phyloP scores from a whole-genome alignment of 306 rosid genomes.

The Gastrolobium villosum region DNA sequence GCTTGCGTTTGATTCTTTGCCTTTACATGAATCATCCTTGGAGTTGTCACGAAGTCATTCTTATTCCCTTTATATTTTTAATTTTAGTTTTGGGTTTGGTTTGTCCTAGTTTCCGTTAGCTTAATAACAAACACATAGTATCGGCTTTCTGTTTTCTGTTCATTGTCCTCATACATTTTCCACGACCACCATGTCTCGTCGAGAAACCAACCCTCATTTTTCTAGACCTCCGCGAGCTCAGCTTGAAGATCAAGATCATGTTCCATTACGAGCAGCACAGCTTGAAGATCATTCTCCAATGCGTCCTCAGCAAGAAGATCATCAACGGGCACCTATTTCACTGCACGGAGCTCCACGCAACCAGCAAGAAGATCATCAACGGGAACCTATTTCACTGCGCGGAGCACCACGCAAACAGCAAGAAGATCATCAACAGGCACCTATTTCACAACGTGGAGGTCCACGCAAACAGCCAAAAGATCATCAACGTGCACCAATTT shows the following conservation, averaged over 20 bases:
- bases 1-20: constrained; percentile 79
- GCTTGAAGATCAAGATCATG: constrained; percentile 29
- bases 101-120: constrained; percentile 48
- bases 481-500: background rate
- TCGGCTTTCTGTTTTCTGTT: constrained; percentile 31
- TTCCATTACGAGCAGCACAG: background rate
- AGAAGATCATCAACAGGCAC: constrained; percentile 1
- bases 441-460: background rate
- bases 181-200: constrained; percentile 54
- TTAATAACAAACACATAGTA: constrained; percentile 45
- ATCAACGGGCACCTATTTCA: background rate
- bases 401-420: constrained; percentile 24
- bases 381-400: background rate
- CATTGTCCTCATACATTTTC: constrained; percentile 37
- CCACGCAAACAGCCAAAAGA: constrained; percentile 28
- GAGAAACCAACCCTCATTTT: constrained; percentile 85
- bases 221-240: constrained; percentile 48
- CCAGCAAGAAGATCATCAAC: background rate
- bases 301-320: background rate
- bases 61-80: constrained; percentile 46
- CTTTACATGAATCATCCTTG: constrained; percentile 77
- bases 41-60: constrained; percentile 86
- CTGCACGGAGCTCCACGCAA: constrained; percentile 13
- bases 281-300: background rate
- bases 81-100: constrained; percentile 38